phyloP scores from a whole-genome alignment of 2,329 filamentous ascomycete species.

The Canariomyces notabilis region DNA sequence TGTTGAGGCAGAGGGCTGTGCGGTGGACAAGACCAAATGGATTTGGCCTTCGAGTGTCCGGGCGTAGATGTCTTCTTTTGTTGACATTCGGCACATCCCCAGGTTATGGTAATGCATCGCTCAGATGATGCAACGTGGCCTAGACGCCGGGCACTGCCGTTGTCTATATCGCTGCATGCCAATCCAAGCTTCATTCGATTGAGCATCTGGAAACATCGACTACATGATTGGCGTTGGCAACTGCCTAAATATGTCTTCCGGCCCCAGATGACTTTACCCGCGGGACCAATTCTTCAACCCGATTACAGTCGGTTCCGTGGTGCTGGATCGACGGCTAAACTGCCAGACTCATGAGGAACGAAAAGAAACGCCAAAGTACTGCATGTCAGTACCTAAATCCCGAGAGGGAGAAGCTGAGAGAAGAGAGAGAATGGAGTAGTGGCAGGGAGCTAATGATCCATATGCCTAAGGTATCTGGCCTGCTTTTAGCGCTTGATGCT shows the following conservation, averaged over 20 bases:
- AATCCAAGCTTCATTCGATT: slow-evolving; percentile 9
- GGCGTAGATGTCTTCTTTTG: too few species aligned
- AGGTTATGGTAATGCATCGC: not conserved
- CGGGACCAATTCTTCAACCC: not conserved
- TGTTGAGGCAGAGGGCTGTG: too few species aligned
- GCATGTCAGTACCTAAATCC: too few species aligned
- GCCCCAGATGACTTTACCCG: slow-evolving; percentile 17
- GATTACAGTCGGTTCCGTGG: not conserved
- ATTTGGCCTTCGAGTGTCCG: too few species aligned
- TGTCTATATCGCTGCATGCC: slow-evolving; percentile 8
- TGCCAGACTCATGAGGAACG: not conserved
- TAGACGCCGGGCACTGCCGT: slow-evolving; percentile 4
- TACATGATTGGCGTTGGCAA: slow-evolving; percentile 18
- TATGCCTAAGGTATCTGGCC: too few species aligned
- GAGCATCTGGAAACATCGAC: slow-evolving; percentile 1
- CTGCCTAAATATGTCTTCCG: slow-evolving; percentile 22
- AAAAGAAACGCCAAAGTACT: too few species aligned
- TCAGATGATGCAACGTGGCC: slow-evolving; percentile 23
- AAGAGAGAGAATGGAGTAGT: too few species aligned
- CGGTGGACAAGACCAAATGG: slow-evolving; percentile 3
- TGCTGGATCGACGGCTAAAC: not conserved
- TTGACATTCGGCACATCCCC: not conserved
- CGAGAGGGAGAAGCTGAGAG: too few species aligned
- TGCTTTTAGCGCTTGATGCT: too few species aligned
- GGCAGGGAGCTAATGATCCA: too few species aligned